Percentiles rank a stretch among this genome's conserved stretches.
These are phyloP conservation scores for Coprinopsis marcescibilis DNA, from an alignment of 768 basidiomycete genomes.

Conservation along the genomic window DNA sequence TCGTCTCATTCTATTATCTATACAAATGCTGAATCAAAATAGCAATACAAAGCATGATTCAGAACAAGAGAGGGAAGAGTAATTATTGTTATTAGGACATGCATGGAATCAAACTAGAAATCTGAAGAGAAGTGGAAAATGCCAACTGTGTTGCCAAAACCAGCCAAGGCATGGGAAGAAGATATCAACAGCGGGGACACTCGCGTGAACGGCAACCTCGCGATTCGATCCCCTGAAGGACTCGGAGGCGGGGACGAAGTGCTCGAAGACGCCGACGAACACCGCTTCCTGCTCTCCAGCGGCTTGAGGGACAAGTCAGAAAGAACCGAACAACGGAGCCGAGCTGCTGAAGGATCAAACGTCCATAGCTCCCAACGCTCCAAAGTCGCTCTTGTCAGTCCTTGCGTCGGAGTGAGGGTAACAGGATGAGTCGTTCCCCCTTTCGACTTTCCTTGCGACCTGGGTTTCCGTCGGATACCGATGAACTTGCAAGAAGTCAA, in stretches of 20 bases:
- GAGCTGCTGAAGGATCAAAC: constrained; percentile 52
- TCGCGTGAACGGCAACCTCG: constrained; percentile 77
- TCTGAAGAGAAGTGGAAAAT: constrained; percentile 38
- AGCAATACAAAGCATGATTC: constrained; percentile 4
- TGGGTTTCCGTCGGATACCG: constrained; percentile 65
- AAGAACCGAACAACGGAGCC: constrained; percentile 46
- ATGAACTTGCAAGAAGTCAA: constrained; percentile 48
- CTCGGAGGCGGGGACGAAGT: constrained; percentile 8
- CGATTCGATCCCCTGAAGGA: constrained; percentile 26
- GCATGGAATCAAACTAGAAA: constrained; percentile 2
- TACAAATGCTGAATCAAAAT: constrained; percentile 10
- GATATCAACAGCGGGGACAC: constrained; percentile 54
- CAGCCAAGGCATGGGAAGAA: constrained; percentile 52
- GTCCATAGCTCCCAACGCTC: constrained; percentile 85
- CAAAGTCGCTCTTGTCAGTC: constrained; percentile 57
- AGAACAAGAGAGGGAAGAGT: constrained; percentile 1
- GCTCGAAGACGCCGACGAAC: constrained; percentile 18
- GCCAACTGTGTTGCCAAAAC: constrained; percentile 76
- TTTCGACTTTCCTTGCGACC: constrained; percentile 31
- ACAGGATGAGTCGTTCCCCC: constrained; percentile 12
- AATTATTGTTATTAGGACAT: neutral
- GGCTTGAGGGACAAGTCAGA: constrained; percentile 33
- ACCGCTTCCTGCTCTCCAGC: constrained; percentile 15
- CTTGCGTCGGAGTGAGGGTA: constrained; percentile 23
- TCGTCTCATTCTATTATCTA: neutral